phyloP scores from a whole-genome alignment of 2,329 filamentous ascomycete species.

The Ophiocordyceps robertsii region DNA sequence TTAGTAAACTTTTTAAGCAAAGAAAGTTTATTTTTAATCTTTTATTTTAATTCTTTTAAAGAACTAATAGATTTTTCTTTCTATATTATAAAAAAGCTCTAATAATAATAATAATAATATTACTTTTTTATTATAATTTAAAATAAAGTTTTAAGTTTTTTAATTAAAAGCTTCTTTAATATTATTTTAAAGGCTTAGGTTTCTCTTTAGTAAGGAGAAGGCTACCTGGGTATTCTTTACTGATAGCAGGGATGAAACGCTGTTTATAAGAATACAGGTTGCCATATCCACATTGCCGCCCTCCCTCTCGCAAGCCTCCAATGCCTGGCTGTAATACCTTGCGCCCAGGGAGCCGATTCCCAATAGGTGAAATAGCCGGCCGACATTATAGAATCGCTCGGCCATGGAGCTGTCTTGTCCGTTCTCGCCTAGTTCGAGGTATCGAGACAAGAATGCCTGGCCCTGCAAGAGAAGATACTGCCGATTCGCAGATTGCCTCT shows the following conservation, averaged over 20 bases:
- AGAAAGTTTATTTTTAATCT: no score
- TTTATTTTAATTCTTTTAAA: no score
- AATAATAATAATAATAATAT: no score
- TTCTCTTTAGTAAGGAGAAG: conserved; percentile 13
- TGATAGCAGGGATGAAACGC: conserved; percentile 16
- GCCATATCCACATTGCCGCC: conserved; percentile 10
- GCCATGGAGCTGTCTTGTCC: conserved; percentile 8
- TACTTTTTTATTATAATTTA: no score
- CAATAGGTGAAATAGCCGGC: conserved; percentile 22
- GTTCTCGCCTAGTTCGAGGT: conserved; percentile 8
- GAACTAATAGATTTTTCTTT: no score
- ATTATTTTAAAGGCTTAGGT: conserved; percentile 8
- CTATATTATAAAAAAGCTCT: no score
- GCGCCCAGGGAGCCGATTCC: conserved; percentile 43
- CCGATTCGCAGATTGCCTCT: conserved; percentile 78
- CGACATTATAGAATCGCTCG: conserved; percentile 24
- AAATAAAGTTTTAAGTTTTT: no score
- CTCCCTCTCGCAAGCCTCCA: conserved; percentile 4
- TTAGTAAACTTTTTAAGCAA: no score
- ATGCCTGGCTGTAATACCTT: conserved; percentile 47
- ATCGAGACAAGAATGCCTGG: conserved; percentile 56
- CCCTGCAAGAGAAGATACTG: conserved; percentile 82
- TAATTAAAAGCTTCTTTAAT: no score
- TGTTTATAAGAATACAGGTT: conserved; percentile 17
- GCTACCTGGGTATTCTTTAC: conserved; percentile 15